These are phyloP conservation scores for Medicago arabica DNA, from an alignment of 306 rosid genomes.

Conservation along the genomic window DNA sequence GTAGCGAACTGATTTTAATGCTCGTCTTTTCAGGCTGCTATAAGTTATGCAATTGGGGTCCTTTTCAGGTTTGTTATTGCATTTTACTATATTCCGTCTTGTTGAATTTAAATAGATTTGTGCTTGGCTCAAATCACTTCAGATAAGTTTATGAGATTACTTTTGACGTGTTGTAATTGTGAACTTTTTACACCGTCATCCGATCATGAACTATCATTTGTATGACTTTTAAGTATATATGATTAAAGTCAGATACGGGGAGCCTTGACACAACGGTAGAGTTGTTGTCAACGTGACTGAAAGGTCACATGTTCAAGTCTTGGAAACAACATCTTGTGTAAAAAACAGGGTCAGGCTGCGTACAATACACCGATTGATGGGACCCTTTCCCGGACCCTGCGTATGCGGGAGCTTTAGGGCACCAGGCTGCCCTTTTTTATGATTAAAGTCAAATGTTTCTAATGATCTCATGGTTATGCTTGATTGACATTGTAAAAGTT, in stretches of 20 bases:
- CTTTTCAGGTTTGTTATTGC: constrained; percentile 66
- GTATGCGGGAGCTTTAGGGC: too few relatives aligned
- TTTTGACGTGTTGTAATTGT: not conserved
- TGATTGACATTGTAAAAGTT: not conserved
- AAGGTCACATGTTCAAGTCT: too few relatives aligned
- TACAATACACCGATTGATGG: too few relatives aligned
- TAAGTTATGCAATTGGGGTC: constrained; percentile 79
- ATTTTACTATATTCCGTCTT: constrained; percentile 26
- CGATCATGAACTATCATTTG: not conserved
- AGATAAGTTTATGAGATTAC: constrained; percentile 3
- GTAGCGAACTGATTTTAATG: constrained; percentile 34
- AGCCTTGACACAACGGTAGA: too few relatives aligned
- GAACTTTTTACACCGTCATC: not conserved
- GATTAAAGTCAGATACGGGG: not conserved
- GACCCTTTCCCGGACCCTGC: too few relatives aligned
- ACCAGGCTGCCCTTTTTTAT: too few relatives aligned
- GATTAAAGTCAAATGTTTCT: not conserved
- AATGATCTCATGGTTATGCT: not conserved
- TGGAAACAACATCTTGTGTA: too few relatives aligned
- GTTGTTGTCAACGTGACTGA: too few relatives aligned
- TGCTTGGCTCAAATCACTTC: not conserved
- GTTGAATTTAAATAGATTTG: constrained; percentile 11
- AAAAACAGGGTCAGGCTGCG: too few relatives aligned
- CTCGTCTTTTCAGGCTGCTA: constrained; percentile 68
- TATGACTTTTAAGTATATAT: not conserved